phyloP scores from a whole-genome alignment of 441 rosid genomes.

The Populus hybrid region DNA sequence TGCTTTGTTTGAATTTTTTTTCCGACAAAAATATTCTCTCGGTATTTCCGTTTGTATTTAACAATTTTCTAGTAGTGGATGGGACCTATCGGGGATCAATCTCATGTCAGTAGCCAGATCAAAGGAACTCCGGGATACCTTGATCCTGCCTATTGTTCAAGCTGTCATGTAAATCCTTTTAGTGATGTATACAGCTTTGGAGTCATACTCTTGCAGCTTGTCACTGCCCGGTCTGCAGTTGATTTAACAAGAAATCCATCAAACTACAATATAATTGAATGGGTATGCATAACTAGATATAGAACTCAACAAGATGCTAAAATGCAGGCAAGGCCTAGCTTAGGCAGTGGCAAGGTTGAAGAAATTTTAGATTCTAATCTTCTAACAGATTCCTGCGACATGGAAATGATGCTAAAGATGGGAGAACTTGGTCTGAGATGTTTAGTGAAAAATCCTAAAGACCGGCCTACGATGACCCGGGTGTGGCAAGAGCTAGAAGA shows the following conservation, averaged over 20 bases:
- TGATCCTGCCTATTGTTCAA: constrained; percentile 63
- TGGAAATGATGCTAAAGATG: constrained; percentile 55
- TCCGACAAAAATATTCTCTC: too few species aligned
- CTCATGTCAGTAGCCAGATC: constrained; percentile 59
- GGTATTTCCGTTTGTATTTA: too few species aligned
- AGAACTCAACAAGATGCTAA: background rate
- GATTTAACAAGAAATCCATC: constrained; percentile 29
- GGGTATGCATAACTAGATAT: constrained; percentile 39
- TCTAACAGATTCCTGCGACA: constrained; percentile 42
- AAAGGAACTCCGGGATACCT: constrained; percentile 72
- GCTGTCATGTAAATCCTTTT: constrained; percentile 49
- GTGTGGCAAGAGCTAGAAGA: constrained; percentile 53
- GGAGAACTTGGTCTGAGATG: constrained; percentile 53
- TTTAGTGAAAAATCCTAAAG: constrained; percentile 39
- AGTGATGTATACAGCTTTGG: constrained; percentile 66
- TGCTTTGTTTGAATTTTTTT: too few species aligned
- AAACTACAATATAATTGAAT: constrained; percentile 44
- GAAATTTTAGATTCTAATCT: constrained; percentile 52
- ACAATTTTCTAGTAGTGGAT: too few species aligned
- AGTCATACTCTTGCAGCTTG: constrained; percentile 62
- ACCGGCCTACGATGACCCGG: constrained; percentile 51
- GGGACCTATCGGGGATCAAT: constrained; percentile 56
- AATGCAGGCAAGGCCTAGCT: constrained; percentile 46
- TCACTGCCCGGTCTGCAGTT: constrained; percentile 47
- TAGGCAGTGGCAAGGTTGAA: constrained; percentile 42